Evolutionary conservation across 2,329 filamentous ascomycete species (phyloP), one percentile per base, ranked within the genome.

Genomic region (Aspergillus fumigatiaffinis): DNA sequence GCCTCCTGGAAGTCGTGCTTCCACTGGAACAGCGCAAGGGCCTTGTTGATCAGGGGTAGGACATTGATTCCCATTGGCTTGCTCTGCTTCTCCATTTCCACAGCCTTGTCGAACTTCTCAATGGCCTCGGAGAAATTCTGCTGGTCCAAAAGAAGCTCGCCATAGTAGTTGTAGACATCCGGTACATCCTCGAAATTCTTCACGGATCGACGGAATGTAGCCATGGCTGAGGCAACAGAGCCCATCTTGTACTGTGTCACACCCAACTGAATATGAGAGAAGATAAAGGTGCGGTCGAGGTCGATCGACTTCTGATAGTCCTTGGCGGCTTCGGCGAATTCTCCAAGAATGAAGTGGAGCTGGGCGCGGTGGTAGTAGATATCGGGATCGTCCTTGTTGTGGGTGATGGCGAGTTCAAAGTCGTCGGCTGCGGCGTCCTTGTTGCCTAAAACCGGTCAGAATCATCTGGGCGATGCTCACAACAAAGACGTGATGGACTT

Each of bases 171-270:
- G 84, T 97, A 99, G 44, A 97, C 94, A 72, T 99, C 94, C 5
- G 93, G 92, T 10, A 96, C 91, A 73, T 93, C 90, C 71, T 92
- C 90, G 72, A 99, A 99, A 79, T 96, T 97, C 87, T 97, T 99
- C 76, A 97, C 92, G 77, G 92, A 96, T 62, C 92, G 85, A 67
- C 93, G 87, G 87, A 99, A 97, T 5, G 94, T 99, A 38, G 94
- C 93, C 92, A 97, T 97, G 50, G 92, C 96, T 8, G 92, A 97
- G 7, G 94, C 94, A 57, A 99, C 90, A 29, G 91, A 96, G 66
- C 94, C 94, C 89, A 97, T 95, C 87, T 99, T 99, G 83, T 99
- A 99, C 78, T 99, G 94, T 51, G 94, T 99, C 53, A 99, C 94
- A 75, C 94, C 94, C 47, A 99, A 90, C 78, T 99, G 94, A 70